phyloP scores from a whole-genome alignment of 2,329 filamentous ascomycete genomes.

The Teratosphaeria pseudoeucalypti region DNA sequence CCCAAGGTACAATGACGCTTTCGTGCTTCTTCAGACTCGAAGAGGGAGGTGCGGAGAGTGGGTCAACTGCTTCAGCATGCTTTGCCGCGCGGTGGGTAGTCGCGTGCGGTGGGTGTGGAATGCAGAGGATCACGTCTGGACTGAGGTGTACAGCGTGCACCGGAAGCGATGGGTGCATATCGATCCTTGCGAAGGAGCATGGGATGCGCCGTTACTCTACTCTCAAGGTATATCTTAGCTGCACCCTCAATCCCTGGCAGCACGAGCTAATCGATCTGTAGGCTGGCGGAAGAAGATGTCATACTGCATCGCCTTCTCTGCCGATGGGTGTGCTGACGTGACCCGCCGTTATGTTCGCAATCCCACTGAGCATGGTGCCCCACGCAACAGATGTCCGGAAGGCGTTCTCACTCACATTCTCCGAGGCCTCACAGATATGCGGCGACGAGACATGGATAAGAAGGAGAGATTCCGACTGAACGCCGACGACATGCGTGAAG shows the following conservation, averaged over 20 bases:
- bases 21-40: slow-evolving; percentile 77
- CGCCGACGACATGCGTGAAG: slow-evolving; percentile 68
- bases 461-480: slow-evolving; percentile 72
- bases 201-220: slow-evolving; percentile 89
- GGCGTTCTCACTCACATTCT: slow-evolving; percentile 85
- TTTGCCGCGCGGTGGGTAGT: slow-evolving; percentile 83
- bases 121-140: slow-evolving; percentile 94
- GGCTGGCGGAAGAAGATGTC: slow-evolving; percentile 94
- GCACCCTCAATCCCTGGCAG: background rate
- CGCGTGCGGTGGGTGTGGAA: slow-evolving; percentile 98
- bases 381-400: slow-evolving; percentile 72
- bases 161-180: slow-evolving; percentile 94
- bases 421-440: slow-evolving; percentile 78
- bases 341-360: slow-evolving; percentile 63
- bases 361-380: slow-evolving; percentile 55
- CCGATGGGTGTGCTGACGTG: slow-evolving; percentile 64
- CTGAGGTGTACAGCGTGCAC: slow-evolving; percentile 91
- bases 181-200: slow-evolving; percentile 85
- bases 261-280: slow-evolving; percentile 18
- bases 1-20: slow-evolving; percentile 89
- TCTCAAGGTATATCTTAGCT: slow-evolving; percentile 56
- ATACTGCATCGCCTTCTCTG: slow-evolving; percentile 94
- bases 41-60: slow-evolving; percentile 86
- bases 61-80: slow-evolving; percentile 98
- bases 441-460: slow-evolving; percentile 75